Base-by-base conservation (phyloP, 495 filamentous ascomycete species). In the Tuber indicum region DNA sequence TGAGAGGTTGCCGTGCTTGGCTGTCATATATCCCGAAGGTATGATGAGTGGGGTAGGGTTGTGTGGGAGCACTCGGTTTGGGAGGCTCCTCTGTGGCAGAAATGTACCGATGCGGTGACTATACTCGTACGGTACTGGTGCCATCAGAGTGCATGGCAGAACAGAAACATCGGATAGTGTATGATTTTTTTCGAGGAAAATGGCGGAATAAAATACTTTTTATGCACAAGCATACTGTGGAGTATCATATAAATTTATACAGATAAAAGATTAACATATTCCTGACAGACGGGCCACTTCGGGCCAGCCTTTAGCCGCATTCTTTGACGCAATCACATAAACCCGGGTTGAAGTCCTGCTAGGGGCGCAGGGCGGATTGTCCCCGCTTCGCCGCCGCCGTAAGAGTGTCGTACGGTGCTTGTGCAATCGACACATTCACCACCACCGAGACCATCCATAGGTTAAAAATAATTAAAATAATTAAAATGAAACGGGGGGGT, bases 251-350 rank as follows among this genome's bases (percentile, higher is more conserved):
- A 62, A 16, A 62, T 52, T n/a, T 52, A 12, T n/a, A n/a, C 2
- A 14, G 10, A n/a, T 62, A 26, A 45, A 79, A 71, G 49, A 72
- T n/a, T 47, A 79, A 72, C 71, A 77, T 69, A 74, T 52, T 72
- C 71, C 71, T 72, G 76, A 75, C 70, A 75, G 43, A 36, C 43
- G 70, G n/a, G n/a, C 58, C n/a, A 74, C 70, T 71, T 73, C 73
- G 16, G 76, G 73, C 78, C 73, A 75, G 78, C 58, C 71, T 49
- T 76, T 76, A 72, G 39, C 72, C n/a, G 41, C 71, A 70, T 75
- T 16, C 52, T 66, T 36, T 76, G 74, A 71, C 47, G 77, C 77
- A 80, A 76, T 66, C 26, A 80, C 71, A 76, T 44, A 80, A 80
- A 80, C 78, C 78, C 71, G 77, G 77, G 77, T 80, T 76, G 71